These are phyloP conservation scores for Gossypium schwendimanii DNA, from an alignment of 441 rosid species.

Conservation along the genomic window DNA sequence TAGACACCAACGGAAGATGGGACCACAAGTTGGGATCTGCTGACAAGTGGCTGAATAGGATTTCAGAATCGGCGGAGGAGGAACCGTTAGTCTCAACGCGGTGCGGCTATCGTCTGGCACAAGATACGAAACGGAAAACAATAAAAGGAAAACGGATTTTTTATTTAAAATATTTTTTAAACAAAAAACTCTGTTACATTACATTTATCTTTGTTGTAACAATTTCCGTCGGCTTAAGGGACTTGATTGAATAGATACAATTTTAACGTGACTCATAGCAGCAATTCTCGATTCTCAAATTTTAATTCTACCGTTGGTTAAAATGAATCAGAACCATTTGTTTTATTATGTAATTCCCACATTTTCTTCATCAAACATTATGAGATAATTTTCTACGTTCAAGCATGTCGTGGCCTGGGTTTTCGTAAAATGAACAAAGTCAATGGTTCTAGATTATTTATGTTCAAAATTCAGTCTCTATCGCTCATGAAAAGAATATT, in stretches of 20 bases:
- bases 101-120: conserved; percentile 23
- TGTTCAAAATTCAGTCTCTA: no score
- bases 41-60: conserved; percentile 39
- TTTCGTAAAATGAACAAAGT: background rate
- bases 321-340: background rate
- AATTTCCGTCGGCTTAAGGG: conserved; percentile 20
- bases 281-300: background rate
- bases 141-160: conserved; percentile 2
- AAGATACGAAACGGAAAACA: conserved; percentile 14
- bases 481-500: no score
- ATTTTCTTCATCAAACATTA: background rate
- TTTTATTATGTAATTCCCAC: no score
- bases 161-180: background rate
- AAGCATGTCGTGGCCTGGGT: background rate
- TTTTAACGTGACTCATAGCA: background rate
- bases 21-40: conserved; percentile 72
- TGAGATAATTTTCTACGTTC: background rate
- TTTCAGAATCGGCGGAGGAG: conserved; percentile 11
- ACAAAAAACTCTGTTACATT: conserved; percentile 2
- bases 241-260: background rate
- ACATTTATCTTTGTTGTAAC: conserved; percentile 17
- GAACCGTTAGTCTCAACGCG: conserved; percentile 16
- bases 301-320: background rate
- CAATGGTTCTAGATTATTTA: background rate
- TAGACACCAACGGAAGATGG: conserved; percentile 52